phyloP scores from a whole-genome alignment of 2,329 filamentous ascomycete species.

The Talaromyces funiculosus region DNA sequence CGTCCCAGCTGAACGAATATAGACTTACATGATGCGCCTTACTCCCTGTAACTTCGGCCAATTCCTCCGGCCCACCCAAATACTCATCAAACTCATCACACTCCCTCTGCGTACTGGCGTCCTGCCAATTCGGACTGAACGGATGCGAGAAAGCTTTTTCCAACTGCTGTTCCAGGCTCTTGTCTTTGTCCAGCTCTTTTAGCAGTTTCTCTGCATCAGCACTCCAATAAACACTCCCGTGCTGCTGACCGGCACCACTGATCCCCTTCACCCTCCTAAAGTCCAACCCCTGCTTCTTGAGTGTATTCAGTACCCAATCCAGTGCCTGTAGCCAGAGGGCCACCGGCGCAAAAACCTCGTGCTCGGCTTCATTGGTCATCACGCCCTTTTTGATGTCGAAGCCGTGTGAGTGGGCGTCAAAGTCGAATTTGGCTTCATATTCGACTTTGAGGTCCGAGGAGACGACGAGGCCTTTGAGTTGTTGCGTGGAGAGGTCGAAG shows the following conservation, averaged over 20 bases:
- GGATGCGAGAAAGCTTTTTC: slow-evolving; percentile 70
- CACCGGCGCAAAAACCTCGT: slow-evolving; percentile 88
- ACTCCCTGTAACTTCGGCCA: slow-evolving; percentile 81
- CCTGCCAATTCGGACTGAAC: slow-evolving; percentile 95
- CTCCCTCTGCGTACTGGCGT: slow-evolving; percentile 87
- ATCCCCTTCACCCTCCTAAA: slow-evolving; percentile 72
- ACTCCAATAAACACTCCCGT: slow-evolving; percentile 94
- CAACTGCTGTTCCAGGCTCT: slow-evolving; percentile 67
- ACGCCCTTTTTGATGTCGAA: slow-evolving; percentile 88
- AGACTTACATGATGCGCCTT: slow-evolving; percentile 81
- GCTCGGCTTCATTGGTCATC: slow-evolving; percentile 69
- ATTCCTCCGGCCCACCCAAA: slow-evolving; percentile 59
- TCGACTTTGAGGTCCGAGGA: slow-evolving; percentile 73
- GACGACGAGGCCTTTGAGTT: slow-evolving; percentile 89
- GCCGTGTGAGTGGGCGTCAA: slow-evolving; percentile 74
- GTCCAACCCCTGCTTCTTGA: slow-evolving; percentile 65
- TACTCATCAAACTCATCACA: slow-evolving; percentile 79
- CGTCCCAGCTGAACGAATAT: background rate
- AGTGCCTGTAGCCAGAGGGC: slow-evolving; percentile 92
- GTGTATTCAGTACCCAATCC: slow-evolving; percentile 71
- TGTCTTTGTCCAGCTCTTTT: slow-evolving; percentile 52
- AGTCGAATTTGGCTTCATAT: slow-evolving; percentile 86
- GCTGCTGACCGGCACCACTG: slow-evolving; percentile 92
- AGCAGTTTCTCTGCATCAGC: slow-evolving; percentile 62
- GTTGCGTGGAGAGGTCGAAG: slow-evolving; percentile 94